These are phyloP conservation scores for Syzygium jambos DNA, from an alignment of 345 rosid species.

Conservation along the genomic window DNA sequence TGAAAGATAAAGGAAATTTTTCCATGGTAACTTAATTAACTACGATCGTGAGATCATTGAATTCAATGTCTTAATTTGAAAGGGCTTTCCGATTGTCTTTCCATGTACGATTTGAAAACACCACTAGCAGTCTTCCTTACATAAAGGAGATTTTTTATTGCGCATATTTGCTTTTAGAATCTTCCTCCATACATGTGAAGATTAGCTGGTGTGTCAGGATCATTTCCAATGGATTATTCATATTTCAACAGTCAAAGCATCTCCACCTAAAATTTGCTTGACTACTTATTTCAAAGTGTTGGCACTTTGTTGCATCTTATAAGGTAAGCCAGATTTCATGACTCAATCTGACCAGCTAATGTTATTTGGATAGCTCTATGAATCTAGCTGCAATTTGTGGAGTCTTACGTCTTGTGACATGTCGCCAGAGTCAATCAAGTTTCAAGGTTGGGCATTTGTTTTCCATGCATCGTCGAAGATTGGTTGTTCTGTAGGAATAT, in stretches of 20 bases:
- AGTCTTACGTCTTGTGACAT: neutral
- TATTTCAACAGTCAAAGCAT: neutral
- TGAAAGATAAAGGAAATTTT: neutral
- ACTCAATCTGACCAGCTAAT: neutral
- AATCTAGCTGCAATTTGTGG: neutral
- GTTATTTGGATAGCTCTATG: neutral
- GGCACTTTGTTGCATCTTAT: neutral
- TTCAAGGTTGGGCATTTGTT: neutral
- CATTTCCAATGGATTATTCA: neutral
- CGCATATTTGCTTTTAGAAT: neutral
- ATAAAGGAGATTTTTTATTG: neutral
- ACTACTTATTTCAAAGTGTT: neutral
- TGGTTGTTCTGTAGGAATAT: too few species aligned
- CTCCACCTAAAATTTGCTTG: neutral
- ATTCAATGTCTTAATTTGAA: neutral
- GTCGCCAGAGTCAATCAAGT: neutral
- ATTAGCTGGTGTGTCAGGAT: neutral
- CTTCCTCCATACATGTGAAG: neutral
- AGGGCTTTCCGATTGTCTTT: neutral
- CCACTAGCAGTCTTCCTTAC: neutral
- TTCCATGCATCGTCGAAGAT: too few species aligned
- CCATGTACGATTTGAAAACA: neutral
- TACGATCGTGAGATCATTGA: neutral
- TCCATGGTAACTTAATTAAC: neutral
- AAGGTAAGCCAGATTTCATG: neutral